Conservation (phyloP, 768 basidiomycete genomes). For the Podaxis sp. region DNA sequence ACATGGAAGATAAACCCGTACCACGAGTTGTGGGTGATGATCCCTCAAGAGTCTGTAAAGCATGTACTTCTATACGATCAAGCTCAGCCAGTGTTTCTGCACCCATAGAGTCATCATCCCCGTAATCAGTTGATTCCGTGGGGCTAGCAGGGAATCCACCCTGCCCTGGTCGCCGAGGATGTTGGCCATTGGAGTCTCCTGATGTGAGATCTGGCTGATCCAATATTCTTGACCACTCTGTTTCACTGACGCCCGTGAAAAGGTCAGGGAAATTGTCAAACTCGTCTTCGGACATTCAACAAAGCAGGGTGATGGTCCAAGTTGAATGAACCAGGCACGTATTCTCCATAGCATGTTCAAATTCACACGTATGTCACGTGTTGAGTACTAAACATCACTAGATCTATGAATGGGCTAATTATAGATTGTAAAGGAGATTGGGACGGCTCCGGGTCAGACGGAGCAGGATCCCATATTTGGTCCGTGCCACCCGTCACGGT, state of each 20-base stretch:
- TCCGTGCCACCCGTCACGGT: not conserved
- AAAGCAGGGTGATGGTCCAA: not conserved
- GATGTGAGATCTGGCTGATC: conserved; percentile 5
- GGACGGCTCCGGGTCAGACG: not conserved
- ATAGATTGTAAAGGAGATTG: not conserved
- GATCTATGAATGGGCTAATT: not conserved
- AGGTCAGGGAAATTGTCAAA: conserved; percentile 52
- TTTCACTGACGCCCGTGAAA: conserved; percentile 45
- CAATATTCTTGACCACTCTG: conserved; percentile 40
- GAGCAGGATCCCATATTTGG: not conserved
- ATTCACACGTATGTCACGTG: not conserved
- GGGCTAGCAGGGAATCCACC: conserved; percentile 7
- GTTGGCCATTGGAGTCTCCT: not conserved
- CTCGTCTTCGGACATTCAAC: conserved; percentile 40
- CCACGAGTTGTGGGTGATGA: conserved; percentile 3
- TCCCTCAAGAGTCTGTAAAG: conserved; percentile 10
- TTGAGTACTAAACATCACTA: not conserved
- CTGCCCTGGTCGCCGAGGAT: not conserved
- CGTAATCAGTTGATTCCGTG: conserved; percentile 19
- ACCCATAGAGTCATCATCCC: conserved; percentile 28
- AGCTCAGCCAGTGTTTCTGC: conserved; percentile 35
- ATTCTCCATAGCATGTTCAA: not conserved
- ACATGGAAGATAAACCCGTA: conserved; percentile 2
- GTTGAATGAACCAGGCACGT: not conserved
- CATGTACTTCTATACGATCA: conserved; percentile 40